A percentile compares a stretch with the other conserved stretches of the same genome.
phyloP scores from a whole-genome alignment of 768 basidiomycete genomes.

The Lanmaoa rubissima region DNA sequence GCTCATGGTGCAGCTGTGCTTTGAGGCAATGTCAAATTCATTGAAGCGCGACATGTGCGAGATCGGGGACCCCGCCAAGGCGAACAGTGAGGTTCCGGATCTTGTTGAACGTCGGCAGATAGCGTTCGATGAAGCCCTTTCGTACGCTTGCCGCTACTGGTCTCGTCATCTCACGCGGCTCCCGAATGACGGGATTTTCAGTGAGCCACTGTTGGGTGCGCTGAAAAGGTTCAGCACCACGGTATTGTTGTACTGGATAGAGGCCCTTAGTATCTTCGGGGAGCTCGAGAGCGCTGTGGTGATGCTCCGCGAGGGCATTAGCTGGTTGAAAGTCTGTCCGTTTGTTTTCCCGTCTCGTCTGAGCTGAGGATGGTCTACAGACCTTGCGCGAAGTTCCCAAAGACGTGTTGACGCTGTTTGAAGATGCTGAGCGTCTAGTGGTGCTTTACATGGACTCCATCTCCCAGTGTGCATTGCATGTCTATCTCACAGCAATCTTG shows the following conservation, averaged over 20 bases:
- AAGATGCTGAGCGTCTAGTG: constrained; percentile 20
- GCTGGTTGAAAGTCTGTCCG: constrained; percentile 13
- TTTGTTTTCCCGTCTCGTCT: neutral
- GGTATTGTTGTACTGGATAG: constrained; percentile 15
- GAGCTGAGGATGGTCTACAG: neutral
- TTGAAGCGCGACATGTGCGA: constrained; percentile 23
- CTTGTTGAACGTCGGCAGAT: constrained; percentile 13
- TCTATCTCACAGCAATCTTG: constrained; percentile 12
- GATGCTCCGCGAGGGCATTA: constrained; percentile 12
- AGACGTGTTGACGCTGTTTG: constrained; percentile 6
- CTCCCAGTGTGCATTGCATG: constrained; percentile 21
- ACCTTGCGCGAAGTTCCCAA: constrained; percentile 6
- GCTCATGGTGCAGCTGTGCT: constrained; percentile 20
- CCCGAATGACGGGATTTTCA: constrained; percentile 2
- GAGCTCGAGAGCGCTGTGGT: constrained; percentile 15
- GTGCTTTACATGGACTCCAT: constrained; percentile 21
- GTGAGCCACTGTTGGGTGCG: constrained; percentile 3
- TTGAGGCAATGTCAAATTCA: constrained; percentile 16
- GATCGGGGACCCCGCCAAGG: constrained; percentile 14
- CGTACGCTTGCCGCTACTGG: constrained; percentile 24
- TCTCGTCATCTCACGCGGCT: constrained; percentile 17
- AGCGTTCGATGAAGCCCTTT: constrained; percentile 15
- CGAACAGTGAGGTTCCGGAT: constrained; percentile 17
- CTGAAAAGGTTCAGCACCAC: constrained; percentile 9
- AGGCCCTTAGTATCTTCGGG: constrained; percentile 13